A percentile compares a stretch with the other conserved stretches of the same genome.
phyloP scores from a whole-genome alignment of 2,329 filamentous ascomycete species.

The Arachnomyces sp. region DNA sequence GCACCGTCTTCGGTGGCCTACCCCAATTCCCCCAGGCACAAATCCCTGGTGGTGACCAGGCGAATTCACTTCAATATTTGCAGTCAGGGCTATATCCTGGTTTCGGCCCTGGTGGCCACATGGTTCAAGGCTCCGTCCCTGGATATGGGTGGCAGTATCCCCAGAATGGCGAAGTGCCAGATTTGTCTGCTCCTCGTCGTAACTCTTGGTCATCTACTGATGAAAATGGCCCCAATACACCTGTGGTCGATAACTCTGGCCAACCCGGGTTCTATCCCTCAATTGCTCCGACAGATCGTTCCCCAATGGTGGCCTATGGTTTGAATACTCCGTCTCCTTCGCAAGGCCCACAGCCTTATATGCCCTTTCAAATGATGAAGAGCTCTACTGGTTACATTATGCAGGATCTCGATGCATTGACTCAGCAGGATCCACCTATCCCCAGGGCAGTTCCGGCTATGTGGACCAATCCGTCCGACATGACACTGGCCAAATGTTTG shows the following conservation, averaged over 20 bases:
- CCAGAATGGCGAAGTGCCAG: slow-evolving; percentile 28
- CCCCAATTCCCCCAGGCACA: slow-evolving; percentile 23
- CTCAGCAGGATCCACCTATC: slow-evolving; percentile 71
- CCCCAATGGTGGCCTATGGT: slow-evolving; percentile 36
- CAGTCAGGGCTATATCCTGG: slow-evolving; percentile 30
- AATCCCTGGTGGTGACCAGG: slow-evolving; percentile 25
- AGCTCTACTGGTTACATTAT: slow-evolving; percentile 38
- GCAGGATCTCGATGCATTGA: slow-evolving; percentile 54
- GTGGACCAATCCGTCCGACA: slow-evolving; percentile 71
- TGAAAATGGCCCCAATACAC: slow-evolving; percentile 50
- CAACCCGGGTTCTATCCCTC: slow-evolving; percentile 55
- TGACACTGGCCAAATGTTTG: slow-evolving; percentile 87
- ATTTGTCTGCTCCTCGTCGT: slow-evolving; percentile 29
- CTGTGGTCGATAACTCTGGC: slow-evolving; percentile 53
- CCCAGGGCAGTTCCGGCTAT: slow-evolving; percentile 85
- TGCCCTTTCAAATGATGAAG: slow-evolving; percentile 41
- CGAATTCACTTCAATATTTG: slow-evolving; percentile 28
- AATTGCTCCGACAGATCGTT: slow-evolving; percentile 54
- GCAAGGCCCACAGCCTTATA: slow-evolving; percentile 39
- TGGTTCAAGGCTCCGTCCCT: slow-evolving; percentile 25
- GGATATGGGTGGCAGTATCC: slow-evolving; percentile 32
- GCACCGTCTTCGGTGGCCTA: slow-evolving; percentile 25
- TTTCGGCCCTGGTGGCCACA: slow-evolving; percentile 24
- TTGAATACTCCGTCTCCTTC: slow-evolving; percentile 63
- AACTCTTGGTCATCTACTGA: slow-evolving; percentile 36